Base-by-base conservation (phyloP, 768 basidiomycete genomes). In the Suillus occidentalis region DNA sequence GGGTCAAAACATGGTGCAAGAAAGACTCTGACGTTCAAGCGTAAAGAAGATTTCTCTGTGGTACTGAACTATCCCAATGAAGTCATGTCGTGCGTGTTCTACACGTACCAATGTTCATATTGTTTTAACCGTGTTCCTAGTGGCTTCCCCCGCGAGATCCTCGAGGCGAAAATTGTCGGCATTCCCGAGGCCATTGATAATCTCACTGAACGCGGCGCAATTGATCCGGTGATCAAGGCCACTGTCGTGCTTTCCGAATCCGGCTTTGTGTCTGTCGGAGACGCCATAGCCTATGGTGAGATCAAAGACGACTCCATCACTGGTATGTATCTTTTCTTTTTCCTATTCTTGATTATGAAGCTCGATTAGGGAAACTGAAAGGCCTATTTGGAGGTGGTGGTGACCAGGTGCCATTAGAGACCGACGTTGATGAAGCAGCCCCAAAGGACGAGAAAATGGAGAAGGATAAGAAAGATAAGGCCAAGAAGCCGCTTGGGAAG, bases 1-100 rank as follows among this genome's bases (percentile, higher is more conserved):
- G 89, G 90, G 3, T 87, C 92, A 0, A 92, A 90, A 76, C 79
- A 84, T 4, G 92, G 90, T 37, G 86, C 87, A 31, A 94, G 89
- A 80, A 97, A 97, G 82, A 91, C 89, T 1, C 73, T 97, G 64
- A 89, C 92, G 6, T 88, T 97, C 76, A 93, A 91, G 77, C 86
- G 92, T 63, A 89, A 88, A 70, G 88, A 91, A 9, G 94, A 98
- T 71, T 92, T 98, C 67, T 78, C 83, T 2, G 80, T 99, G 64
- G 85, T 85, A 71, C 81, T 99, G 65, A 85, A 87, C 63, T 97
- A 98, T 79, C 89, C 90, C 80, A 79, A 80, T 36, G 74, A 81
- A 5, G 80, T 86, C 28, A 80, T 82, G n/a, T 80, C 85, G 90
- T 92, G 68, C 76, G 89, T 81, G 9, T 61, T 53, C 25, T 28